A percentile compares a stretch with the other conserved stretches of the same genome.
These are phyloP conservation scores for Adansonia digitata DNA, from an alignment of 345 rosid genomes.

Conservation along the genomic window DNA sequence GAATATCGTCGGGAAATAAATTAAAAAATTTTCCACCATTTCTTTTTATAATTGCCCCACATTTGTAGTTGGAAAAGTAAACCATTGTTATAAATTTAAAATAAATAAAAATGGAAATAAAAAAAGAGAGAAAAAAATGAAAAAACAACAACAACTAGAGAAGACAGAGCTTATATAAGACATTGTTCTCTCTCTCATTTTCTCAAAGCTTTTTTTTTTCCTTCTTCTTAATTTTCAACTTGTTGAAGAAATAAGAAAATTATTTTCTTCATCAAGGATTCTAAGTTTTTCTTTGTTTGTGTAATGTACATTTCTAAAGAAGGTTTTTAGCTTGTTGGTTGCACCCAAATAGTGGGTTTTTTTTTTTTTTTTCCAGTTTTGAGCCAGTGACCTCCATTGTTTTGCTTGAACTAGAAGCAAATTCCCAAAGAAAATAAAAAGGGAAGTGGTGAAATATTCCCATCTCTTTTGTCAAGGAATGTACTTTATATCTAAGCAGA, in stretches of 20 bases:
- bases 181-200: constrained; percentile 24
- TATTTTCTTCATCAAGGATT: background rate
- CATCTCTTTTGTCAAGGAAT: constrained; percentile 16
- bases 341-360: constrained; percentile 8
- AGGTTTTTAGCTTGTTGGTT: constrained; percentile 17
- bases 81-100: background rate
- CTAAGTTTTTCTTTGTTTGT: background rate
- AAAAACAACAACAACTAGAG: constrained; percentile 7
- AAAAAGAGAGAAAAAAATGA: background rate
- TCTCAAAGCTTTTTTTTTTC: constrained; percentile 11
- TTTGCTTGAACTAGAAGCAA: constrained; percentile 40
- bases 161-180: constrained; percentile 30
- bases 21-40: background rate
- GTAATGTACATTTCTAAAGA: constrained; percentile 16
- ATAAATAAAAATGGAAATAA: background rate
- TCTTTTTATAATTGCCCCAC: constrained; percentile 22
- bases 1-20: background rate
- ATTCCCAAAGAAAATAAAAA: constrained; percentile 2
- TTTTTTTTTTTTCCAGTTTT: background rate
- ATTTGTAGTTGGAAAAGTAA: constrained; percentile 18
- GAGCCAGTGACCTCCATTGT: constrained; percentile 18
- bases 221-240: constrained; percentile 11
- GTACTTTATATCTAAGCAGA: constrained; percentile 18
- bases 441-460: too few species aligned
- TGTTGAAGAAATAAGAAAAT: background rate